Conservation (phyloP, 1,284 basidiomycete genomes). For the Tylopilus orsonianus region DNA sequence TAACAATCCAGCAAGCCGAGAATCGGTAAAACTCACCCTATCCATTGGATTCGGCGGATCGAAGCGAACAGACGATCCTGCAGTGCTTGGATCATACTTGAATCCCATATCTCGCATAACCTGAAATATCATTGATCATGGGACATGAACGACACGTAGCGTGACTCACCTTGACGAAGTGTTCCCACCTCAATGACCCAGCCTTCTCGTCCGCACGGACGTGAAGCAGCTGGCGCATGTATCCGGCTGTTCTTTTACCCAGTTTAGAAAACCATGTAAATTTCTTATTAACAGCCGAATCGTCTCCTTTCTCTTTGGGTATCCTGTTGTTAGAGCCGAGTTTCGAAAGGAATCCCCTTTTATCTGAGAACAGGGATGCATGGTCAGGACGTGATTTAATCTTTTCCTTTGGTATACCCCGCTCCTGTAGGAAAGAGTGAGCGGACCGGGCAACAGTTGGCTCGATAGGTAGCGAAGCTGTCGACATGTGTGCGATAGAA, state of each 20-base stretch:
- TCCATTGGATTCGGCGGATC: slow-evolving; percentile 65
- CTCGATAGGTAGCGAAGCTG: slow-evolving; percentile 48
- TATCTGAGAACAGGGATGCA: slow-evolving; percentile 49
- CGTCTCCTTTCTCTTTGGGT: slow-evolving; percentile 37
- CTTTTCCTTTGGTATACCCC: slow-evolving; percentile 55
- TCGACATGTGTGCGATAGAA: slow-evolving; percentile 37
- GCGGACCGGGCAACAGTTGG: slow-evolving; percentile 59
- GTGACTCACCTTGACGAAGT: slow-evolving; percentile 51
- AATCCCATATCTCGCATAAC: slow-evolving; percentile 79
- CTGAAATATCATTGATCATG: slow-evolving; percentile 36
- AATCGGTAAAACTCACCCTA: slow-evolving; percentile 40
- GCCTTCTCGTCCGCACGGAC: slow-evolving; percentile 56
- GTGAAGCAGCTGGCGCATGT: slow-evolving; percentile 65
- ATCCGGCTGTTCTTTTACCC: slow-evolving; percentile 54
- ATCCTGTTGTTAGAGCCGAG: slow-evolving; percentile 40
- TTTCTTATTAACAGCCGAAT: slow-evolving; percentile 40
- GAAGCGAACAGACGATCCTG: slow-evolving; percentile 79
- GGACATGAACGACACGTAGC: neutral
- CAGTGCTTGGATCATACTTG: slow-evolving; percentile 65
- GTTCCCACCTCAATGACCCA: slow-evolving; percentile 75
- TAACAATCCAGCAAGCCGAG: slow-evolving; percentile 6
- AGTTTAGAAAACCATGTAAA: slow-evolving; percentile 55
- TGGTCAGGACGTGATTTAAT: slow-evolving; percentile 65
- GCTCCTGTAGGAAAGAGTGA: slow-evolving; percentile 63
- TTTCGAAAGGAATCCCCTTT: slow-evolving; percentile 50